Conservation (phyloP, 1,284 basidiomycete species). For the Ceratobasidium sp. region DNA sequence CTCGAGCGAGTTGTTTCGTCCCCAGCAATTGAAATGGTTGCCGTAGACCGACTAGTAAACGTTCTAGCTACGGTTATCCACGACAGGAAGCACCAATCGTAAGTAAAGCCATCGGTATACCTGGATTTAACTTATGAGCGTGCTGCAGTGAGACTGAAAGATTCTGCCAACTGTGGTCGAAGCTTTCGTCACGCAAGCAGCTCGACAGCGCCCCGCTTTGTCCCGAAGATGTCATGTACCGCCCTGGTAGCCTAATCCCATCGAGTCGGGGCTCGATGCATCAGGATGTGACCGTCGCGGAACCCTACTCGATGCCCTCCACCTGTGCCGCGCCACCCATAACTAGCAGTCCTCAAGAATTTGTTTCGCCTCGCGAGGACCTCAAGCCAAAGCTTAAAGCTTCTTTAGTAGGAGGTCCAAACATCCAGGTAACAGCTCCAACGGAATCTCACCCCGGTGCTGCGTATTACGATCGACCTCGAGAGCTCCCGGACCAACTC, state of each 20-base stretch:
- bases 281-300: background rate
- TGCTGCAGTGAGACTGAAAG: background rate
- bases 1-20: conserved; percentile 23
- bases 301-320: background rate
- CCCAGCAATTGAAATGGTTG: conserved; percentile 15
- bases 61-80: conserved; percentile 27
- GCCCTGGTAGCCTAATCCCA: conserved; percentile 6
- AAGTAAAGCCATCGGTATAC: background rate
- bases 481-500: background rate
- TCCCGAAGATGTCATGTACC: conserved; percentile 19
- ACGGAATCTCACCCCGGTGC: background rate
- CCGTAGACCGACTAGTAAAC: conserved; percentile 6
- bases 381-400: background rate
- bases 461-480: background rate
- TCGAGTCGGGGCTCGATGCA: background rate
- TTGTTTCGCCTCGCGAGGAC: background rate
- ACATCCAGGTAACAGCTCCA: background rate
- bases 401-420: background rate
- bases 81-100: background rate
- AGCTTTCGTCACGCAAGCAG: background rate
- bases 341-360: background rate
- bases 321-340: too few species aligned
- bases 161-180: conserved; percentile 12
- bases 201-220: conserved; percentile 11
- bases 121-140: background rate